phyloP scores from a whole-genome alignment of 805 yeast species.

The Dipodascus geniculatus region DNA sequence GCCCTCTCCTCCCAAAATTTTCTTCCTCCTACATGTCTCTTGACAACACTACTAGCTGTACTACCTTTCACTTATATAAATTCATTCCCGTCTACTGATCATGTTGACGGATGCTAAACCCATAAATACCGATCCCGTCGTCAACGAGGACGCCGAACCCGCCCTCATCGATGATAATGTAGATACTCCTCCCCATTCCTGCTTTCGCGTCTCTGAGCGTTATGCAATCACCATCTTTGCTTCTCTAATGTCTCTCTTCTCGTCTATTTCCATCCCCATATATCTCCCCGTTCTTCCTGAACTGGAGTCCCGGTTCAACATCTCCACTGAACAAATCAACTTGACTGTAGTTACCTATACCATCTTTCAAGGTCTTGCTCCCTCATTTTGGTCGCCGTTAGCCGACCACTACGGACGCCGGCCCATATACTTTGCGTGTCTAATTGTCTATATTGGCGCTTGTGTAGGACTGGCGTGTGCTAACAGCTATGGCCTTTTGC shows the following conservation, averaged over 20 bases:
- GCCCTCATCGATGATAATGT: neutral
- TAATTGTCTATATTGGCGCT: slow-evolving; percentile 44
- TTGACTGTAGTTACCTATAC: slow-evolving; percentile 67
- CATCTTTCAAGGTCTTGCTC: slow-evolving; percentile 65
- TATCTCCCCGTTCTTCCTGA: slow-evolving; percentile 67
- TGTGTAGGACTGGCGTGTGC: slow-evolving; percentile 56
- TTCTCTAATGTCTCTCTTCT: slow-evolving; percentile 39
- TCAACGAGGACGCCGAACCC: too few relatives aligned
- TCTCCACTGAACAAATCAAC: slow-evolving; percentile 48
- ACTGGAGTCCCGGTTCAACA: slow-evolving; percentile 41
- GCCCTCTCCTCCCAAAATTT: too few relatives aligned
- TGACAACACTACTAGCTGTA: too few relatives aligned
- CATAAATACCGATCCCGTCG: too few relatives aligned
- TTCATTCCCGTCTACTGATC: too few relatives aligned
- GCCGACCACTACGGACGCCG: slow-evolving; percentile 69
- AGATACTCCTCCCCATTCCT: neutral
- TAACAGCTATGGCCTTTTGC: slow-evolving; percentile 45
- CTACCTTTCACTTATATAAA: too few relatives aligned
- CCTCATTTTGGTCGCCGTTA: slow-evolving; percentile 53
- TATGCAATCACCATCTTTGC: neutral
- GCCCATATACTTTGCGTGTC: slow-evolving; percentile 46
- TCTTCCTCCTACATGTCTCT: too few relatives aligned
- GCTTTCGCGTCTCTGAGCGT: neutral
- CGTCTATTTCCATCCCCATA: slow-evolving; percentile 60
- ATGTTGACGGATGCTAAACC: too few relatives aligned